Evolutionary conservation across 2,329 filamentous ascomycete genomes (phyloP), one percentile per base, ranked within the genome.

Genomic region (Byssochlamys sp.): DNA sequence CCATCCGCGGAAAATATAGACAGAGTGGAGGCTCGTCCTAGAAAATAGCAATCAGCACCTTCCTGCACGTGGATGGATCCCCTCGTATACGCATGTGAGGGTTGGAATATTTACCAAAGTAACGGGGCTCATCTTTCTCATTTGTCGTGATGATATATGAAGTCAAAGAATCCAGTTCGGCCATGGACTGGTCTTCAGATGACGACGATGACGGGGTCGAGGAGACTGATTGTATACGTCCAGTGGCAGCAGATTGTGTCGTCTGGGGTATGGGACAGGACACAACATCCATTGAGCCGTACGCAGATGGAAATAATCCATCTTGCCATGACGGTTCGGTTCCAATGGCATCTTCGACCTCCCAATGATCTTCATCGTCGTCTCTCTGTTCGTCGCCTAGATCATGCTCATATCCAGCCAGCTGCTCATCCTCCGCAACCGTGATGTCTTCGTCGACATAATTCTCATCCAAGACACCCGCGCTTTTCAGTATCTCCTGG

Each of bases 1-100:
- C 92, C 92, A 71, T 95, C 94, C 39, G 90, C 90, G 0, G 91
- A 96, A 76, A 97, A 92, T 64, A 97, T 96, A 58, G 91, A 96
- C 73, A 96, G 94, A 11, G 91, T 91, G 3, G 91, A 96, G 0
- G 91, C 95, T 1, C 90, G 95, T 29, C 91, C 89, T 91, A 49
- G 27, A 9, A 24, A 24, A 24, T 10, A 26, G 24, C 49, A 14
- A 55, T 68, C 26, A 70, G 71, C 59, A 63, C 50, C 39, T 59
- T 29, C 10, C 49, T 27, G 10, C 25, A 48, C 19, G 12, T n/a
- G 4, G 11, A 29, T 51, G 12, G 28, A n/a, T 35, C 25, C 25
- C 24, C 48, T 19, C 9, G n/a, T 31, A 7, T 10, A 29, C 10
- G 33, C n/a, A n/a, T 29, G 24, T 50, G 10, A 19, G 50, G n/a